These are phyloP conservation scores for Oryza glumipatula DNA, from an alignment of 176 grass and related monocot genomes.

Conservation along the genomic window DNA sequence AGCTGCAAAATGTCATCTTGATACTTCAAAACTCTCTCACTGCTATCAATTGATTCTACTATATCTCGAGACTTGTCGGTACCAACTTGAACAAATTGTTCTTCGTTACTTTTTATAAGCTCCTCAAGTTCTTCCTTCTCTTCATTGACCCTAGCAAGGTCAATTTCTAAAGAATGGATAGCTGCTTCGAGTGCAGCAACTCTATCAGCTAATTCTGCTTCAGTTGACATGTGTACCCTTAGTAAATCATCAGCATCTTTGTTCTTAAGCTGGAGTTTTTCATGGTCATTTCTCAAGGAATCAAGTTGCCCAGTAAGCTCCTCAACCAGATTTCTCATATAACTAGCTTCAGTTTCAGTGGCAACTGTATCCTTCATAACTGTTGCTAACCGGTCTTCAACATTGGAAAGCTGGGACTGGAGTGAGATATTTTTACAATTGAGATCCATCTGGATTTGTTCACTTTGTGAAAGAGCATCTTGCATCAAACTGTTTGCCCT, in stretches of 20 bases:
- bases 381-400: slow-evolving; percentile 63
- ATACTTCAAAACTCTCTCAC: slow-evolving; percentile 41
- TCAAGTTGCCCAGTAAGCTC: slow-evolving; percentile 52
- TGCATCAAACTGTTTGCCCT: slow-evolving; percentile 72
- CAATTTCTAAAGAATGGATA: slow-evolving; percentile 52
- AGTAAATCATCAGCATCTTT: slow-evolving; percentile 47
- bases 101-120: slow-evolving; percentile 39
- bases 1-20: slow-evolving; percentile 74
- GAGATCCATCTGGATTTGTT: slow-evolving; percentile 63
- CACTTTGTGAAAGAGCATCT: slow-evolving; percentile 57
- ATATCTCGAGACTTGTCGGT: slow-evolving; percentile 47
- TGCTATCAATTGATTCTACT: slow-evolving; percentile 34
- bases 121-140: slow-evolving; percentile 59
- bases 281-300: slow-evolving; percentile 55
- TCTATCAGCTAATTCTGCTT: slow-evolving; percentile 58
- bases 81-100: slow-evolving; percentile 41
- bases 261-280: slow-evolving; percentile 53
- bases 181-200: slow-evolving; percentile 52
- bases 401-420: slow-evolving; percentile 42
- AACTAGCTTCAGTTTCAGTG: slow-evolving; percentile 73
- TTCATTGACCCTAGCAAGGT: slow-evolving; percentile 38
- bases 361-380: slow-evolving; percentile 61
- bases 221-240: slow-evolving; percentile 34
- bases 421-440: slow-evolving; percentile 52
- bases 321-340: slow-evolving; percentile 63